phyloP scores from a whole-genome alignment of 768 basidiomycete genomes.

The Lentinula aciculospora region DNA sequence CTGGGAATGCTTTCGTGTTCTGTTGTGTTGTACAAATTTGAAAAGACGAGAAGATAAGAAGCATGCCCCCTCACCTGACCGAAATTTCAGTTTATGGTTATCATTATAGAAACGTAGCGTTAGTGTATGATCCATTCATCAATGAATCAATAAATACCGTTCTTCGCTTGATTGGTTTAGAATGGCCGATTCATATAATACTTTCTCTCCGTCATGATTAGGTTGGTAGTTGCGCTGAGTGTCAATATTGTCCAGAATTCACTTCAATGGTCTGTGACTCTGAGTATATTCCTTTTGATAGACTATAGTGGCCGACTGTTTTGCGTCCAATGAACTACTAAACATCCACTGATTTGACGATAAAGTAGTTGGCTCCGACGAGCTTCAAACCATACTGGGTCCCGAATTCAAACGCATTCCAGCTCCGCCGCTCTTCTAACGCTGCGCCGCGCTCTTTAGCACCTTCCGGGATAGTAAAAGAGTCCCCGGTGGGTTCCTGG shows the following conservation, averaged over 20 bases:
- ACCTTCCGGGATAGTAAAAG: slow-evolving; percentile 34
- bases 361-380: slow-evolving; percentile 55
- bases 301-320: background rate
- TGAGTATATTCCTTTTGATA: background rate
- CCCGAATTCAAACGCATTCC: slow-evolving; percentile 53
- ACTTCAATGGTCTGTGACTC: too few species aligned
- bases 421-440: slow-evolving; percentile 41
- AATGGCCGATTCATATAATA: too few species aligned
- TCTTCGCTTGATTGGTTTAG: too few species aligned
- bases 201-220: too few species aligned
- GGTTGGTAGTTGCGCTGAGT: too few species aligned
- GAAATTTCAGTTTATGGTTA: background rate
- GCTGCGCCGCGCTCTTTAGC: slow-evolving; percentile 40
- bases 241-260: too few species aligned
- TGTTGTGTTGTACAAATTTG: slow-evolving; percentile 4
- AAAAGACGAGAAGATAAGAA: background rate
- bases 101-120: background rate
- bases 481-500: slow-evolving; percentile 41
- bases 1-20: slow-evolving; percentile 1
- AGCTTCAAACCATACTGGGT: slow-evolving; percentile 44
- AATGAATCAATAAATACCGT: slow-evolving; percentile 1
- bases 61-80: background rate
- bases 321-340: background rate
- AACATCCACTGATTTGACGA: slow-evolving; percentile 25
- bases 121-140: slow-evolving; percentile 4